A percentile compares a stretch with the other conserved stretches of the same genome.
phyloP scores from a whole-genome alignment of 1,139 yeast genomes.

The Yamadazyma epiphylla region DNA sequence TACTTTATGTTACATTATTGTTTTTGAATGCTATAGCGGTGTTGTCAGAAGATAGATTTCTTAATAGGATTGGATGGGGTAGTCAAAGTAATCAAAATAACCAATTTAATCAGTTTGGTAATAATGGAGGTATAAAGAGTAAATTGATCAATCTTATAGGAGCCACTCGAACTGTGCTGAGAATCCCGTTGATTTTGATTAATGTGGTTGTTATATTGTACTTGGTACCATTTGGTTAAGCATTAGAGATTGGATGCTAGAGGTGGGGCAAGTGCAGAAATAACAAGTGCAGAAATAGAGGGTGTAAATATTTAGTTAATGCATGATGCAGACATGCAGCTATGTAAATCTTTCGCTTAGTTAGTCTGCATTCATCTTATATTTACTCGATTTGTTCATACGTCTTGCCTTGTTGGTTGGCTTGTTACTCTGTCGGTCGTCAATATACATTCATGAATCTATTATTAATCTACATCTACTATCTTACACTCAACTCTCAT shows the following conservation, averaged over 20 bases:
- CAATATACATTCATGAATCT: no score
- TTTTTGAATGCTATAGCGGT: conserved; percentile 45
- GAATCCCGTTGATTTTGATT: conserved; percentile 42
- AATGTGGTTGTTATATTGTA: conserved; percentile 39
- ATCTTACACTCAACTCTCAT: conserved; percentile 1
- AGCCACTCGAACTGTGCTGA: conserved; percentile 44
- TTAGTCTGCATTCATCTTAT: no score
- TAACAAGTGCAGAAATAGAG: no score
- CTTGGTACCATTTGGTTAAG: conserved; percentile 42
- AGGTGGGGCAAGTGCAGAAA: no score
- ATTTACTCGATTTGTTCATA: no score
- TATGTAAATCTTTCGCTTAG: no score
- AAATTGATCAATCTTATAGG: conserved; percentile 41
- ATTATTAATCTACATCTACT: not conserved
- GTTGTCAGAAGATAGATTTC: conserved; percentile 45
- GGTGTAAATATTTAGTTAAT: no score
- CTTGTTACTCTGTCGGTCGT: no score
- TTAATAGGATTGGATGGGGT: conserved; percentile 46
- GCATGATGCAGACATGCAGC: no score
- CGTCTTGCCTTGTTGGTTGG: no score
- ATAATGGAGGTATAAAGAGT: conserved; percentile 27
- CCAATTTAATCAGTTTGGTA: conserved; percentile 23
- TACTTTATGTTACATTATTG: conserved; percentile 38
- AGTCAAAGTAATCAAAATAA: conserved; percentile 20
- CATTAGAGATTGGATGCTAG: no score